Base-by-base conservation (phyloP, 345 rosid species). In the Draba incana region DNA sequence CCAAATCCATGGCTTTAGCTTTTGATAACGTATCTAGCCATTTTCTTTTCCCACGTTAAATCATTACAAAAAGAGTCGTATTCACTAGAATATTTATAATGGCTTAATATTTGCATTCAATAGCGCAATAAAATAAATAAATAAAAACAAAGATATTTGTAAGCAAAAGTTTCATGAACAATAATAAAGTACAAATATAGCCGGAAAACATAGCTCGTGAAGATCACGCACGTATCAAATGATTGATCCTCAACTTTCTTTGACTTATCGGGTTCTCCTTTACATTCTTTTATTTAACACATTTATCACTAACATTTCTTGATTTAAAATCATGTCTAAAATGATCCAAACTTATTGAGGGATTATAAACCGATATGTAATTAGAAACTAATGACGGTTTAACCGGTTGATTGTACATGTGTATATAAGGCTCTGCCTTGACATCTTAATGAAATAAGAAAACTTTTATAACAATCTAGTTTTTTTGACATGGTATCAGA, bases 141-240 rank as follows among this genome's bases (percentile, higher is more conserved):
- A 16, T 16, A 5, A 25, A 66, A 53, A 66, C 43, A 33, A 25
- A 47, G 23, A n/a, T n/a, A 3, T 20, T 14, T 15, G 14, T 27
- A 6, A 14, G 28, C 28, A 64, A 65, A 33, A 33, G 0, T 33
- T 44, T 44, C 16, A n/a, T 44, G 48, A n/a, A 44, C n/a, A 49
- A 49, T 31, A 31, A 31, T 31, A 31, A 31, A 31, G 31, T 10
- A 49, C 54, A 4, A 9, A 9, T 41, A 42, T 24, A 25, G n/a
- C 27, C 43, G 42, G 38, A 15, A 10, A 55, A 11, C 38, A 23
- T n/a, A 38, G n/a, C 9, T 41, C 14, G 33, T 42, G 23, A 66
- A 67, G 55, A 67, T 45, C 12, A 67, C 41, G 24, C 63, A 20
- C 55, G 14, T 45, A 23, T 65, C 66, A 57, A 65, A 65, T 72